Base-by-base conservation (phyloP, 2,329 filamentous ascomycete species). In the Colletotrichum godetiae region DNA sequence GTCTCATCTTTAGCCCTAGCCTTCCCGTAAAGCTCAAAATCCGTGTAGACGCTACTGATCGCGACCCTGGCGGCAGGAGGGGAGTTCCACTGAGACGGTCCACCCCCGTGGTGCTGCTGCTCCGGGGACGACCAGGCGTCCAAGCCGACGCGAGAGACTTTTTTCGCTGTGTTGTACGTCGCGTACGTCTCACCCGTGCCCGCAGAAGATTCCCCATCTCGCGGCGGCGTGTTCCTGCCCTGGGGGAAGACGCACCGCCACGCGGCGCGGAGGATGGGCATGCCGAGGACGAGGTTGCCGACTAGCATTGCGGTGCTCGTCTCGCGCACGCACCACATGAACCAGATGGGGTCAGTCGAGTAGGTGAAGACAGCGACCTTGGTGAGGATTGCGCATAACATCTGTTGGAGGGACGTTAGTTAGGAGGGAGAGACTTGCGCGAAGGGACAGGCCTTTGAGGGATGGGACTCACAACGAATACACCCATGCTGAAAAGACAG, bases 261-360 rank as follows among this genome's bases (percentile, higher is more conserved):
- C 27, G 42, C 58, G 10, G 53, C 37, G 24, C 55, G 42, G 24
- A 63, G 37, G 33, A 64, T 42, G n/a, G 72, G 72, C 53, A 72
- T 68, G 59, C 68, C 58, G 11, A 74, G 63, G 12, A 71, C 33
- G 19, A 74, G 68, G 53, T 74, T 74, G 10, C 72, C 68, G 27
- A 74, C 72, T 8, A 74, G n/a, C 72, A 72, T 74, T 4, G 72
- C 68, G 46, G 58, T 72, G 35, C 68, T 72, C 19, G 60, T 15
- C 29, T 74, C 72, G 63, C 72, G 72, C 15, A 74, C 64, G 46
- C 53, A 59, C 72, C 72, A 74, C 52, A 72, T 53, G 42, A 74
- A 72, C 72, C 72, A 74, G 5, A 74, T 35, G 1, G 68, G 68
- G 10, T 63, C n/a, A 22, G 24, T 19, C 5, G 53, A 49, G 59